Conservation (phyloP, 257 asterid species). For the Forsythia suspensa region DNA sequence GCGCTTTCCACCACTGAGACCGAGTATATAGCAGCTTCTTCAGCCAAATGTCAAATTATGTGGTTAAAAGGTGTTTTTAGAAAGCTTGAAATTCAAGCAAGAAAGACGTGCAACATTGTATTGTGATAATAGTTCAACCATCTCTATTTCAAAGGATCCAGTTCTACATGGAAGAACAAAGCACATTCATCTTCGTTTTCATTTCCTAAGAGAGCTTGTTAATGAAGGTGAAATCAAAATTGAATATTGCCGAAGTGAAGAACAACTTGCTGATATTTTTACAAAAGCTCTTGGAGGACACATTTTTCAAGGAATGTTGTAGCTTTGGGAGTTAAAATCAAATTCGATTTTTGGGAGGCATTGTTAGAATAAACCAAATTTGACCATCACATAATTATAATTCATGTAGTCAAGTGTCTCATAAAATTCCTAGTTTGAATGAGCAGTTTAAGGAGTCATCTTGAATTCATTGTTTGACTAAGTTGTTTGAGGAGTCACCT, state of each 20-base stretch:
- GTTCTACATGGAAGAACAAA: not conserved
- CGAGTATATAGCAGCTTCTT: not conserved
- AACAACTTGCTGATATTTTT: not conserved
- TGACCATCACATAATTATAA: not conserved
- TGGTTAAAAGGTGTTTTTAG: not conserved
- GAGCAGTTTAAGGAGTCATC: not conserved
- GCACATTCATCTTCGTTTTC: not conserved
- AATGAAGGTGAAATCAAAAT: not conserved
- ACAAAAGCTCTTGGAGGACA: not conserved
- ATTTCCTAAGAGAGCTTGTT: not conserved
- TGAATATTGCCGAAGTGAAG: not conserved
- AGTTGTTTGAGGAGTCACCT: not conserved
- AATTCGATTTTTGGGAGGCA: not conserved
- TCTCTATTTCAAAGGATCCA: not conserved
- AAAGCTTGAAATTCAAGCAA: not conserved
- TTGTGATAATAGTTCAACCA: not conserved
- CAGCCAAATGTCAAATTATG: not conserved
- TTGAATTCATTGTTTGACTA: not conserved
- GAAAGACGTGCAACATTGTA: not conserved
- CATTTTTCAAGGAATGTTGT: not conserved
- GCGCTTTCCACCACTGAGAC: not conserved
- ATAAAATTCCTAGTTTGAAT: not conserved
- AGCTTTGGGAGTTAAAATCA: not conserved
- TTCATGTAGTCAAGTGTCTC: not conserved
- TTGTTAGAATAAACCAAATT: not conserved